Conservation (phyloP, 2,329 filamentous ascomycete species). For the Cladosporium sp. region DNA sequence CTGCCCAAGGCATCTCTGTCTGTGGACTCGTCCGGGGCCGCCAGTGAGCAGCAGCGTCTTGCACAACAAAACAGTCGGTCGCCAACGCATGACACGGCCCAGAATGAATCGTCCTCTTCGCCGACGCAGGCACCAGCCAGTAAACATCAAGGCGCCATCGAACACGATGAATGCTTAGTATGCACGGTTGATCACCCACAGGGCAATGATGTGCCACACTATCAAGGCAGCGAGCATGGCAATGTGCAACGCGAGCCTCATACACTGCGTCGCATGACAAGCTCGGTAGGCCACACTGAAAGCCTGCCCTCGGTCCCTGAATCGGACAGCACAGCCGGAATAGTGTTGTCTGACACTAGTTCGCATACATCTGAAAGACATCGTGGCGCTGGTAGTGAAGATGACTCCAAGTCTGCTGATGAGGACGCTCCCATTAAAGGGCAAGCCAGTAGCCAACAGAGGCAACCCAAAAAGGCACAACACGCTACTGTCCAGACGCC, state of each 20-base stretch:
- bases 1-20: background rate
- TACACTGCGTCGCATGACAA: background rate
- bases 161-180: background rate
- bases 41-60: background rate
- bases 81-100: too few species aligned
- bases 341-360: background rate
- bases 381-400: background rate
- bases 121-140: background rate
- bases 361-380: too few species aligned
- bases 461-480: background rate
- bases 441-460: too few species aligned
- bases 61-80: background rate
- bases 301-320: constrained; percentile 1
- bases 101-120: background rate
- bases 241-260: background rate
- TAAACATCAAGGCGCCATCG: background rate
- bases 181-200: background rate
- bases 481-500: background rate
- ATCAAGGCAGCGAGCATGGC: background rate
- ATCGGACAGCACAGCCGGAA: background rate
- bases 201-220: background rate
- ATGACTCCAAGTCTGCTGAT: background rate
- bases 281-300: background rate
- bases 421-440: background rate
- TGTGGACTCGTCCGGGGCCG: too few species aligned